Evolutionary conservation across 208 protist species (phyloP).

Genomic region (Leishmania lainsoni): DNA sequence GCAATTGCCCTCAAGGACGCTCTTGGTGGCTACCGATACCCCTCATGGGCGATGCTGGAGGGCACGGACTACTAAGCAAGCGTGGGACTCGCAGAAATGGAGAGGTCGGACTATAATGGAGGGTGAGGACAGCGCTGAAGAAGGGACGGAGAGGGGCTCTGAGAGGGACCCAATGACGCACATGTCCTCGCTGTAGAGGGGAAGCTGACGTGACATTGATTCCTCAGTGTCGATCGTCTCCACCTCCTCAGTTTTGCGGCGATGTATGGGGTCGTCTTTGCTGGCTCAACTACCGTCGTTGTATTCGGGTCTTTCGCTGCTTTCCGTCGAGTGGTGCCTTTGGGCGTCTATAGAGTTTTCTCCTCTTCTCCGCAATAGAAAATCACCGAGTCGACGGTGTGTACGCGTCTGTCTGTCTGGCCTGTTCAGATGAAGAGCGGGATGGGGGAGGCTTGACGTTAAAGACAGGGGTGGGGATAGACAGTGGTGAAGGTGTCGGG

Average conservation of each 20-base stretch:
- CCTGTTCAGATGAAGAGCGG: background rate
- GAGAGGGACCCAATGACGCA: background rate
- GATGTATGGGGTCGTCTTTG: background rate
- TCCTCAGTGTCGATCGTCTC: background rate
- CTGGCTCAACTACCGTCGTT: background rate
- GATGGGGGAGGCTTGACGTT: background rate
- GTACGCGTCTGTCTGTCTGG: background rate
- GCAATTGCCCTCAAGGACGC: constrained; percentile 63
- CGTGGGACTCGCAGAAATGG: background rate
- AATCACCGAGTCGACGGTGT: background rate
- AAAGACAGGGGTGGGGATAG: background rate
- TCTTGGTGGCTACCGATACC: constrained; percentile 84
- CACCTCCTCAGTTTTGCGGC: background rate
- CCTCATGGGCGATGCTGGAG: constrained; percentile 69
- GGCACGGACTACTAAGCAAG: constrained; percentile 33
- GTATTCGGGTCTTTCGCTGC: too few relatives aligned
- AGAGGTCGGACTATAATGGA: background rate
- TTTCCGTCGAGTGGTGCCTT: background rate
- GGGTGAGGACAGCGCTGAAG: background rate
- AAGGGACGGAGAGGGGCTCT: background rate
- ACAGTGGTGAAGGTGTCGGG: too few relatives aligned
- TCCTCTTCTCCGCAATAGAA: too few relatives aligned
- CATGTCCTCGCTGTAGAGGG: background rate
- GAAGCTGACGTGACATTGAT: background rate
- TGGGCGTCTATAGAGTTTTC: background rate